A percentile compares a stretch with the other conserved stretches of the same genome.
phyloP scores from a whole-genome alignment of 495 filamentous ascomycete genomes.

The Xylaria intraflava region DNA sequence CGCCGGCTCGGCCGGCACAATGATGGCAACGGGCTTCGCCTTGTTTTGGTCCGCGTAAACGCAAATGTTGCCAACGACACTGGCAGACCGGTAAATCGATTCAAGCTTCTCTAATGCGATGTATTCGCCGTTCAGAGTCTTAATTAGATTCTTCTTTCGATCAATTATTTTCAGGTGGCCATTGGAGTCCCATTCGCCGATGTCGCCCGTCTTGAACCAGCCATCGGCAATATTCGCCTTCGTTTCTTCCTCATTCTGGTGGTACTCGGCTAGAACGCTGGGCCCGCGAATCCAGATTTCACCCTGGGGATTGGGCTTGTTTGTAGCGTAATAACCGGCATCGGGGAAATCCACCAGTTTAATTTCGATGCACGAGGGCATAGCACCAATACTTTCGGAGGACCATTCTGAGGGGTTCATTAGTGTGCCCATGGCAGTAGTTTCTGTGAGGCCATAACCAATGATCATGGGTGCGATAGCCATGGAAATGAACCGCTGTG shows the following conservation, averaged over 20 bases:
- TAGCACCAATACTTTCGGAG: conserved; percentile 67
- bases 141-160: conserved; percentile 97
- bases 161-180: conserved; percentile 87
- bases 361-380: conserved; percentile 75
- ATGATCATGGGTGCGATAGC: conserved; percentile 82
- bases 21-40: conserved; percentile 86
- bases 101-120: conserved; percentile 99
- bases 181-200: conserved; percentile 78
- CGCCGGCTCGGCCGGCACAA: conserved; percentile 79
- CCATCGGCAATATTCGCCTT: conserved; percentile 69
- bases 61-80: conserved; percentile 90
- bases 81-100: conserved; percentile 79
- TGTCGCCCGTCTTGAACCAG: conserved; percentile 96
- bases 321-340: conserved; percentile 81
- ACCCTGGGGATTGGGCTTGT: conserved; percentile 83
- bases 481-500: conserved; percentile 81
- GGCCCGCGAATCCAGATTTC: conserved; percentile 89
- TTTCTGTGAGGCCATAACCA: conserved; percentile 97
- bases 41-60: conserved; percentile 78
- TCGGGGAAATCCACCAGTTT: conserved; percentile 96
- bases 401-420: conserved; percentile 92
- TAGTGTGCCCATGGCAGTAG: conserved; percentile 84
- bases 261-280: conserved; percentile 67
- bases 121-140: conserved; percentile 94
- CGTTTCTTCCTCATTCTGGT: conserved; percentile 78